phyloP scores from a whole-genome alignment of 352 stramenopile species.

The Globisporangium spiculum region DNA sequence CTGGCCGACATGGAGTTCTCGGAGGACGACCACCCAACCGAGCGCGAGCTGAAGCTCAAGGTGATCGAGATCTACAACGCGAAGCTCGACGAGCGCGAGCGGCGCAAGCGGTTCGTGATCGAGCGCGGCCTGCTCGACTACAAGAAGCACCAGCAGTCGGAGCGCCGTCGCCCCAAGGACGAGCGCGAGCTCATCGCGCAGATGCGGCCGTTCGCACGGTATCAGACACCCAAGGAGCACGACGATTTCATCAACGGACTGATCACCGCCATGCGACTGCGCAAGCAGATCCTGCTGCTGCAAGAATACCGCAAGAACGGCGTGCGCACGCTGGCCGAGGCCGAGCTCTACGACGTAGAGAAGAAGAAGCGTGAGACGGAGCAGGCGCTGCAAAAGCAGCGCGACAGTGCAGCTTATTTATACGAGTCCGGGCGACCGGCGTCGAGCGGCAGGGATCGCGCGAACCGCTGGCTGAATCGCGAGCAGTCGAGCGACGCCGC shows the following conservation, averaged over 20 bases:
- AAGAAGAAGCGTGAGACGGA: constrained; percentile 93
- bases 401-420: constrained; percentile 84
- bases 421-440: constrained; percentile 68
- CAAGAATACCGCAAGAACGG: constrained; percentile 96
- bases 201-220: constrained; percentile 94
- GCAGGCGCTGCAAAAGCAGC: constrained; percentile 84
- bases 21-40: constrained; percentile 87
- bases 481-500: constrained; percentile 35
- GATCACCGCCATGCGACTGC: constrained; percentile 87
- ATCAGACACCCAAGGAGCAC: constrained; percentile 92
- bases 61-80: constrained; percentile 97
- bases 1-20: constrained; percentile 95
- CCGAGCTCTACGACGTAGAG: constrained; percentile 93
- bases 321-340: constrained; percentile 92
- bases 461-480: constrained; percentile 66
- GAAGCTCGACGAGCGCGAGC: constrained; percentile 93
- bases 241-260: constrained; percentile 92
- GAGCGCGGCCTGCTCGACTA: constrained; percentile 92
- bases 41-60: constrained; percentile 94
- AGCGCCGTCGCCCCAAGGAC: constrained; percentile 90
- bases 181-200: constrained; percentile 94
- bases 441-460: constrained; percentile 57
- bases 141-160: constrained; percentile 90
- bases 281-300: constrained; percentile 95
- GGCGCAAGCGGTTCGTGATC: constrained; percentile 90